Base-by-base conservation (phyloP, 768 basidiomycete species). In the Boletus pseudo-olivaceus region DNA sequence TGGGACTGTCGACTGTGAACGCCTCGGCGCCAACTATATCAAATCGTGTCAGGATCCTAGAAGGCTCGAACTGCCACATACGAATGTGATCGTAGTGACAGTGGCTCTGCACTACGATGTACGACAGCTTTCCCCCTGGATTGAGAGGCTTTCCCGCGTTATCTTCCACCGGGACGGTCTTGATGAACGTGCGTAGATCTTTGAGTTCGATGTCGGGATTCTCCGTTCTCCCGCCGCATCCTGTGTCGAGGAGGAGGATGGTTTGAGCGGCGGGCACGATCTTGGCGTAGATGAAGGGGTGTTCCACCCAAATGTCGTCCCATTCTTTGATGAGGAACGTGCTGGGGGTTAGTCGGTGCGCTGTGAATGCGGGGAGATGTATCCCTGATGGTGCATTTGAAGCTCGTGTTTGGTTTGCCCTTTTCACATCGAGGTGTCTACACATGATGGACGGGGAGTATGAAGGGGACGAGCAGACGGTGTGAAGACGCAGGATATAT, bases 1-100 rank as follows among this genome's bases (percentile, higher is more conserved):
- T 74, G 3, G 67, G 70, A 15, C 75, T 79, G 55, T 78, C 78
- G 14, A 60, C 47, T 42, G 76, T 76, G 60, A 83, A 82, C 19
- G 78, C 75, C 61, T 82, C 80, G 33, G 76, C 67, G 2, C 73
- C 81, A 45, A 81, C 79, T 81, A 38, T 19, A 23, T 17, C 17
- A n/a, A 23, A 41, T 37, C 38, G 32, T n/a, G 27, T 51, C 54
- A 20, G 37, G 9, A 3, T 5, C 8, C 27, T 5, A 10, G 17
- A 17, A 37, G 30, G 32, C 14, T 4, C n/a, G 11, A 37, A 34
- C n/a, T 14, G 15, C 40, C 39, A 73, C 80, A 48, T 63, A 82
- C 81, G 67, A 34, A 83, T 83, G 57, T 82, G 81, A 58, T 83
- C 82, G 57, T 80, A 82, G 56, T 83, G 82, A 53, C 80, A 81